Conservation (phyloP, 2,329 filamentous ascomycete species). For the Mycosphaerella sp. region DNA sequence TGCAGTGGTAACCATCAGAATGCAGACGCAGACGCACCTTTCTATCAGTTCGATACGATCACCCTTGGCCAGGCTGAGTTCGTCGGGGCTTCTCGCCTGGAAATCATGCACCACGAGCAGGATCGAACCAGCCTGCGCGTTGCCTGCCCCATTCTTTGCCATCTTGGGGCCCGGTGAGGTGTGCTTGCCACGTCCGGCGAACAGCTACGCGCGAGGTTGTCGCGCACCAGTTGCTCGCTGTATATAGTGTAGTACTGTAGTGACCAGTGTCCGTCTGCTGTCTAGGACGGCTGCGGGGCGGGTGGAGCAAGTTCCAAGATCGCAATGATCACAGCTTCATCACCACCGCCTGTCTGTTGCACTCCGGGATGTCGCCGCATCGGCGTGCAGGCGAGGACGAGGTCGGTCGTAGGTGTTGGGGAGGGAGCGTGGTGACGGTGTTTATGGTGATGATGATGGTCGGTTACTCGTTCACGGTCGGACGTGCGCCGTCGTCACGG, state of each 20-base stretch:
- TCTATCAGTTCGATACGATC: slow-evolving; percentile 78
- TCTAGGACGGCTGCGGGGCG: not conserved
- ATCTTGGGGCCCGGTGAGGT: slow-evolving; percentile 8
- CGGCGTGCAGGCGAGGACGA: not conserved
- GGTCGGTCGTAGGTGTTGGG: not conserved
- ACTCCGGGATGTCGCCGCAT: slow-evolving; percentile 2
- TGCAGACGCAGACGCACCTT: slow-evolving; percentile 36
- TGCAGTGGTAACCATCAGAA: not conserved
- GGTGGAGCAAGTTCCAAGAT: not conserved
- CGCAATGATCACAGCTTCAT: slow-evolving; percentile 3
- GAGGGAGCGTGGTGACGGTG: not conserved
- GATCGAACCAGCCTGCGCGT: slow-evolving; percentile 35
- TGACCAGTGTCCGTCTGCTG: not conserved
- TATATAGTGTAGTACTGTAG: not conserved
- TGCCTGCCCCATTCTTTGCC: slow-evolving; percentile 23
- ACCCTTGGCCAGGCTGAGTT: slow-evolving; percentile 79
- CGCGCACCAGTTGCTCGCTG: not conserved
- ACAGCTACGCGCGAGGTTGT: too few species aligned
- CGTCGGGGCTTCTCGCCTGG: slow-evolving; percentile 81
- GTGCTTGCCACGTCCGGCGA: not conserved
- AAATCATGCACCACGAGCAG: slow-evolving; percentile 80
- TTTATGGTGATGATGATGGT: not conserved
- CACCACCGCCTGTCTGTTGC: not conserved
- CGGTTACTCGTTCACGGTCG: not conserved
- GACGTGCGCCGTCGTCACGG: not conserved